Percentiles rank a stretch among this genome's conserved stretches.
Evolutionary conservation across 192 early-diverging fungal species (phyloP).

Genomic region (Podila horticola): DNA sequence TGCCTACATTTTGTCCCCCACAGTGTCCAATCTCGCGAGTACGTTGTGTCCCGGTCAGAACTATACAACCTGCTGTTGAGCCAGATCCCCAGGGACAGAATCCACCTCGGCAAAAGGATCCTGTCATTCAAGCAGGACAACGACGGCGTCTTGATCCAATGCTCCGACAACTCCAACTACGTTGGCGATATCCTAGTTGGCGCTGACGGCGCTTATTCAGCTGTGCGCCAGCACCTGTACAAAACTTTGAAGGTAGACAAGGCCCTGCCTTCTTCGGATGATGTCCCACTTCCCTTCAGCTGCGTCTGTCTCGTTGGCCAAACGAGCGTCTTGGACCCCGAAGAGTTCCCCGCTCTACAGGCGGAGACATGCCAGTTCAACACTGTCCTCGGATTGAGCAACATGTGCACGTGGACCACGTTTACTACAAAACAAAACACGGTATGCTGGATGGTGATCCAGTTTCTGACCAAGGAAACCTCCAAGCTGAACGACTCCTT

Average conservation of each 20-base stretch:
- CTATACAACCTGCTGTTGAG: background rate
- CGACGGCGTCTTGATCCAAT: background rate
- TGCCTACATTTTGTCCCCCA: background rate
- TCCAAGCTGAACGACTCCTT: background rate
- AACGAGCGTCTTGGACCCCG: background rate
- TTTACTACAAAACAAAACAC: slow-evolving; percentile 5
- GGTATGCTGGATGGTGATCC: background rate
- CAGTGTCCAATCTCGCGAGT: background rate
- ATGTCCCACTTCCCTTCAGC: background rate
- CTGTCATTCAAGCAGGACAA: slow-evolving; percentile 4
- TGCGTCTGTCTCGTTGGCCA: background rate
- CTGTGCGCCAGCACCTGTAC: slow-evolving; percentile 3
- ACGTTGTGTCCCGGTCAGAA: slow-evolving; percentile 6
- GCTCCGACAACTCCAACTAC: slow-evolving; percentile 1
- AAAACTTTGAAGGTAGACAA: background rate
- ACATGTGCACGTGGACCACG: background rate
- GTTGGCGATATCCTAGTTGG: slow-evolving; percentile 7
- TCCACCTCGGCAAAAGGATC: slow-evolving; percentile 11
- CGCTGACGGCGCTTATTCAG: background rate
- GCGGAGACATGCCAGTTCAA: background rate
- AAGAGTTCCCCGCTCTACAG: background rate
- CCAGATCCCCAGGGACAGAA: slow-evolving; percentile 4
- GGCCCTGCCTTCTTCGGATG: background rate
- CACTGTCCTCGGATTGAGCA: background rate
- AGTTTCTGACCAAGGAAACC: background rate